phyloP scores from a whole-genome alignment of 495 filamentous ascomycete genomes.

The Glonium stellatum region DNA sequence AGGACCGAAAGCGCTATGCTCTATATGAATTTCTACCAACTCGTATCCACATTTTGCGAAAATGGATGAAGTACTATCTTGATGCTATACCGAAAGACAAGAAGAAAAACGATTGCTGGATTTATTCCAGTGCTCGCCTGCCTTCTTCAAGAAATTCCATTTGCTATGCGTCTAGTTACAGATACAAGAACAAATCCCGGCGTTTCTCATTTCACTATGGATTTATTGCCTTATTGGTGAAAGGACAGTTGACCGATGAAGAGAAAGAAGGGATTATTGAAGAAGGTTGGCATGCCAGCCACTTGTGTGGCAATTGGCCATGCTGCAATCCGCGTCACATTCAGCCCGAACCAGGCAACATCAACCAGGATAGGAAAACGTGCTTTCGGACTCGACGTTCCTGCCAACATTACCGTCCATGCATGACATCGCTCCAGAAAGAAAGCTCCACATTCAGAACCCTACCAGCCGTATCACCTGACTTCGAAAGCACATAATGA shows the following conservation, averaged over 20 bases:
- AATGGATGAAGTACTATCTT: no score
- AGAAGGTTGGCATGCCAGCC: constrained; percentile 29
- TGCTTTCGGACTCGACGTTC: constrained; percentile 13
- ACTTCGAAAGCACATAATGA: no score
- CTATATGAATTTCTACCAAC: no score
- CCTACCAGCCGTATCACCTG: no score
- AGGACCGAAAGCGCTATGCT: no score
- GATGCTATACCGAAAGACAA: no score
- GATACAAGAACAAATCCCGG: no score
- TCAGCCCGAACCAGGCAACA: constrained; percentile 24
- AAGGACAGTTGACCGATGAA: constrained; percentile 16
- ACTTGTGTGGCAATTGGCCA: constrained; percentile 36
- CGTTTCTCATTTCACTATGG: constrained; percentile 8
- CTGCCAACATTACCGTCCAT: not conserved
- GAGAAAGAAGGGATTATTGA: constrained; percentile 30
- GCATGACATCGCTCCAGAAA: not conserved
- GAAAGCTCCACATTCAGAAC: not conserved
- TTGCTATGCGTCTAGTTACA: no score
- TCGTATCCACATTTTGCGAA: no score
- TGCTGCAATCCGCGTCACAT: constrained; percentile 31
- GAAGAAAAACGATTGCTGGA: no score
- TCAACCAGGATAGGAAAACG: constrained; percentile 27
- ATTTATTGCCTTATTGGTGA: constrained; percentile 20
- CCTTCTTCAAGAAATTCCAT: no score
- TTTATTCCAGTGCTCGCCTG: no score